Conservation (phyloP, 208 protist species). For the Strigomonas culicis region DNA sequence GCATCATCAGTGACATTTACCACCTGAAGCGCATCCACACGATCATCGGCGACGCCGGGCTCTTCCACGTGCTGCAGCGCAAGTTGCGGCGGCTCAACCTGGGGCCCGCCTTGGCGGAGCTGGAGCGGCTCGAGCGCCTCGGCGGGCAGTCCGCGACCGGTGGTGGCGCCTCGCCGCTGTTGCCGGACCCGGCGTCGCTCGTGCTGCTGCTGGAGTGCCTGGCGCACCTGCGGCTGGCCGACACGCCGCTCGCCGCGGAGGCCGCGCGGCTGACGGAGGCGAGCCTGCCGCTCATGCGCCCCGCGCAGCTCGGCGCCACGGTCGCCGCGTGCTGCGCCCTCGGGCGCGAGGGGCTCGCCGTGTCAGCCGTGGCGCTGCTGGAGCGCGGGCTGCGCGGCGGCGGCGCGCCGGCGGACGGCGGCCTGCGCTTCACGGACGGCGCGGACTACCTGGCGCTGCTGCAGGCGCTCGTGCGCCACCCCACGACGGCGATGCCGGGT, state of each 20-base stretch:
- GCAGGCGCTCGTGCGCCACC: conserved; percentile 47
- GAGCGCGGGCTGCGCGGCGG: conserved; percentile 14
- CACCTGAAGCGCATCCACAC: conserved; percentile 73
- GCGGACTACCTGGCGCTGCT: conserved; percentile 16
- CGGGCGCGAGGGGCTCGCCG: conserved; percentile 43
- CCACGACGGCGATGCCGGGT: conserved; percentile 35
- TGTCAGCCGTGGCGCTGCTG: conserved; percentile 4
- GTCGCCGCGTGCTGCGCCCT: conserved; percentile 69
- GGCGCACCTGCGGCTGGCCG: conserved; percentile 68
- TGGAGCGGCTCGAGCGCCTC: conserved; percentile 19
- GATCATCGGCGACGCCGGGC: conserved; percentile 49
- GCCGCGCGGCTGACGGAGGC: conserved; percentile 54
- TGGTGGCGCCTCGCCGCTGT: background rate
- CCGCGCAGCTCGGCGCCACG: conserved; percentile 45
- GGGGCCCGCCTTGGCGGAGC: conserved; percentile 35
- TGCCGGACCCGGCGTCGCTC: conserved; percentile 35
- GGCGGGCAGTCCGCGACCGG: background rate
- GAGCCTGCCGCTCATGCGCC: conserved; percentile 47
- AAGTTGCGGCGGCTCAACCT: conserved; percentile 74
- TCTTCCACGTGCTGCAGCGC: conserved; percentile 56
- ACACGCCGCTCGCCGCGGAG: conserved; percentile 40
- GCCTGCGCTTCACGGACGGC: conserved; percentile 24
- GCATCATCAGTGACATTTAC: conserved; percentile 56
- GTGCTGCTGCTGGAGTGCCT: conserved; percentile 69
- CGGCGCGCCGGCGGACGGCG: conserved; percentile 37